Percentiles rank a stretch among this genome's conserved stretches.
These are phyloP conservation scores for Fomitopsis serialis DNA, from an alignment of 768 basidiomycete species.

Conservation along the genomic window DNA sequence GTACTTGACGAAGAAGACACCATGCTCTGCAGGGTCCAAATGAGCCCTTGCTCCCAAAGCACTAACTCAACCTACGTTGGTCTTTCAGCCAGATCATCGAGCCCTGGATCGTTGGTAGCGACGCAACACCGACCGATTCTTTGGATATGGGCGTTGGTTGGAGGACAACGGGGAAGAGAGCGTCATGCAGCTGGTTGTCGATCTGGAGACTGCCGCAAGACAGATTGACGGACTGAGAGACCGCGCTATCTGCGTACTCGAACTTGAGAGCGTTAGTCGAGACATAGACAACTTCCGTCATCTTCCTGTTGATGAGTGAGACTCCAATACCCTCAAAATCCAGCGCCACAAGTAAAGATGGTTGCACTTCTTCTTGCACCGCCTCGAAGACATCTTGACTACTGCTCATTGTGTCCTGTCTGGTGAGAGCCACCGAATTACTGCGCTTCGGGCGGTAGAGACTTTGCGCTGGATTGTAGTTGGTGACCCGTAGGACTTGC, in stretches of 20 bases:
- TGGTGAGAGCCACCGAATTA: conserved; percentile 39
- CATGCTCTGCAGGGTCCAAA: conserved; percentile 65
- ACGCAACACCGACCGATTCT: conserved; percentile 68
- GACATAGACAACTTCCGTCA: conserved; percentile 88
- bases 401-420: conserved; percentile 61
- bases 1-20: conserved; percentile 97
- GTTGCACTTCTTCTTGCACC: conserved; percentile 64
- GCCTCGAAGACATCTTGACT: conserved; percentile 80
- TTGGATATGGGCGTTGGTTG: conserved; percentile 88
- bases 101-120: conserved; percentile 83
- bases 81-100: conserved; percentile 91
- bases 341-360: conserved; percentile 61
- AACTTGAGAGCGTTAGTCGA: conserved; percentile 75
- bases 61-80: conserved; percentile 52
- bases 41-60: not conserved
- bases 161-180: conserved; percentile 88
- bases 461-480: conserved; percentile 81
- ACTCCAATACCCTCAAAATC: conserved; percentile 89
- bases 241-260: conserved; percentile 75
- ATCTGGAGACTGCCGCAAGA: conserved; percentile 87
- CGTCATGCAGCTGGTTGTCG: conserved; percentile 97
- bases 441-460: conserved; percentile 77
- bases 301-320: conserved; percentile 82
- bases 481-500: conserved; percentile 82
- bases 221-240: conserved; percentile 76